Percentiles rank a stretch among this genome's conserved stretches.
Evolutionary conservation across 148 eudicot genomes (phyloP).

Genomic region (Rhododendron vialii): DNA sequence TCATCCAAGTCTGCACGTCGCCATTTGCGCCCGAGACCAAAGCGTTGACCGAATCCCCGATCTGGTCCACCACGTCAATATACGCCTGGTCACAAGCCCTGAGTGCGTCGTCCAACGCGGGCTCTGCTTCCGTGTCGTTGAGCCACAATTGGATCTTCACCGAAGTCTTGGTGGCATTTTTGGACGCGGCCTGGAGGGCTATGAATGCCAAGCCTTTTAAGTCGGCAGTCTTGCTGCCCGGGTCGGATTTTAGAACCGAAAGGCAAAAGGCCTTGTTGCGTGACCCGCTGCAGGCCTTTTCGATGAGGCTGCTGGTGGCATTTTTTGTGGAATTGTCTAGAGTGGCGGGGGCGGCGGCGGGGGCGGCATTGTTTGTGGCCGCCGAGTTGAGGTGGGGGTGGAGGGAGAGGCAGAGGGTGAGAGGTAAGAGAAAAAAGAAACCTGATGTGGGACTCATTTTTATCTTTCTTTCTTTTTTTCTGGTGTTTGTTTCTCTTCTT

Average conservation of each 20-base stretch:
- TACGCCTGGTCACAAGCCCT: constrained; percentile 9
- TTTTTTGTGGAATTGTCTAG: not conserved
- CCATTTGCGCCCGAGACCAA: not conserved
- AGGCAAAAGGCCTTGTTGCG: constrained; percentile 19
- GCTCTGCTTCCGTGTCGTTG: not conserved
- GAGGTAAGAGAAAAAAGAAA: not conserved
- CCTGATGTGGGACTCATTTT: not conserved
- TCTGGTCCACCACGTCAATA: constrained; percentile 10
- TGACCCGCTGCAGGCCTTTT: constrained; percentile 10
- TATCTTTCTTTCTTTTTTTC: not conserved
- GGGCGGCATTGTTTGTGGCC: not conserved
- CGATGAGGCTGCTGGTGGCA: not conserved
- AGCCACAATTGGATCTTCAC: not conserved
- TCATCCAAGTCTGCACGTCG: constrained; percentile 14
- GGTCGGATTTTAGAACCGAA: constrained; percentile 1
- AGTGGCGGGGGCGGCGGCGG: not conserved
- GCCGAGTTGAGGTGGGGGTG: not conserved
- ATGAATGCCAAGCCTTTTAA: constrained; percentile 21
- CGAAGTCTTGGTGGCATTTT: constrained; percentile 6
- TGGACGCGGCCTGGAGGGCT: constrained; percentile 16
- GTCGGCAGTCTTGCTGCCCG: constrained; percentile 3
- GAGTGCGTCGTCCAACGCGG: constrained; percentile 8
- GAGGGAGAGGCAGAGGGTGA: not conserved
- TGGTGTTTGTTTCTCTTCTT: not conserved
- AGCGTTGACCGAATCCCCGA: constrained; percentile 15